Percentiles rank a stretch among this genome's conserved stretches.
These are phyloP conservation scores for Cocos nucifera DNA, from an alignment of 176 grass and related monocot genomes.

Conservation along the genomic window DNA sequence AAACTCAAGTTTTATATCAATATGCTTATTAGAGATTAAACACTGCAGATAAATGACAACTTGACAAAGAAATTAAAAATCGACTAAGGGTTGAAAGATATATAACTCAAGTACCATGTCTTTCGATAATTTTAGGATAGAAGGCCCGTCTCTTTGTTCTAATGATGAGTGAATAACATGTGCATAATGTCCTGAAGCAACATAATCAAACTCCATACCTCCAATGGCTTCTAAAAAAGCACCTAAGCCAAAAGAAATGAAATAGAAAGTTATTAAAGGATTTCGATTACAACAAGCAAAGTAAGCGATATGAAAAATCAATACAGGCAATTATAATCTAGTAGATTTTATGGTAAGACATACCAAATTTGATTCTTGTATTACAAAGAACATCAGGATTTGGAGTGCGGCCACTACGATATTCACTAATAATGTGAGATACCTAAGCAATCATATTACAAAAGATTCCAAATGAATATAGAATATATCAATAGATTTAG, in stretches of 20 bases:
- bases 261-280: too few species aligned
- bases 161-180: conserved; percentile 46
- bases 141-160: conserved; percentile 29
- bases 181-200: conserved; percentile 98
- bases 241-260: conserved; percentile 38
- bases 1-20: too few species aligned
- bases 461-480: conserved; percentile 6
- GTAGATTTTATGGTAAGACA: background rate
- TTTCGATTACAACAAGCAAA: too few species aligned
- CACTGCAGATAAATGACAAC: conserved; percentile 12
- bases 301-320: too few species aligned
- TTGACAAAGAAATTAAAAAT: conserved; percentile 8
- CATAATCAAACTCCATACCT: conserved; percentile 73
- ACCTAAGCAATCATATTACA: conserved; percentile 40
- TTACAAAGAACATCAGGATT: conserved; percentile 98
- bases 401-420: conserved; percentile 67
- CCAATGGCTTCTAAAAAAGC: conserved; percentile 79
- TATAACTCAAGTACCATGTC: conserved; percentile 30
- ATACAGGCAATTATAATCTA: too few species aligned
- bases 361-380: conserved; percentile 98
- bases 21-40: too few species aligned
- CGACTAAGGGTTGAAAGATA: background rate
- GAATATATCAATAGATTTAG: too few species aligned
- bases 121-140: conserved; percentile 66
- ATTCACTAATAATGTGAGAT: conserved; percentile 85